Conservation (phyloP, 75 land plant genomes). For the Pinus albicaulis region DNA sequence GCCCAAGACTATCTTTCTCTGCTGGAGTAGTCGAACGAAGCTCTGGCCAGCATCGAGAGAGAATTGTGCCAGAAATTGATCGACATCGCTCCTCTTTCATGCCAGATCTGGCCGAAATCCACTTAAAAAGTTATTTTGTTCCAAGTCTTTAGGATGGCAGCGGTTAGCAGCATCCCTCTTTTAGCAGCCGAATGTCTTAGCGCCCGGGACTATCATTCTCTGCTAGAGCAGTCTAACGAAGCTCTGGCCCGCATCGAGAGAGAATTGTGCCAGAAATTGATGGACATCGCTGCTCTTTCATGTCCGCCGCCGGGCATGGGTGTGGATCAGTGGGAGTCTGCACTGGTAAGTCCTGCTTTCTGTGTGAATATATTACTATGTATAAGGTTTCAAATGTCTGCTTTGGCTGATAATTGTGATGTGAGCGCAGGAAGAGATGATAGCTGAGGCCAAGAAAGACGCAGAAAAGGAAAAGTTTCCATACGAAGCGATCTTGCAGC, state of each 20-base stretch:
- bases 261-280: background rate
- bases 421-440: background rate
- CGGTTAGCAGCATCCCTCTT: background rate
- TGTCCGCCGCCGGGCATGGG: background rate
- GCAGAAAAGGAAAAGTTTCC: constrained; percentile 2
- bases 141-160: background rate
- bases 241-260: background rate
- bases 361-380: too few relatives aligned
- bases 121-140: too few relatives aligned
- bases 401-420: too few relatives aligned
- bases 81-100: background rate
- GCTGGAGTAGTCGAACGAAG: background rate
- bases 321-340: background rate
- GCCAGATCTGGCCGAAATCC: too few relatives aligned
- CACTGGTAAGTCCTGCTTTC: background rate
- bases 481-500: background rate
- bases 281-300: background rate
- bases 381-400: background rate
- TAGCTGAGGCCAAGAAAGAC: background rate
- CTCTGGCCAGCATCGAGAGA: background rate
- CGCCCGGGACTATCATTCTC: background rate
- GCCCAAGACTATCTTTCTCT: background rate
- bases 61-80: background rate
- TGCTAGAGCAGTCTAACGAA: background rate
- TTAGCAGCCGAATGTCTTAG: background rate